Percentiles rank a stretch among this genome's conserved stretches.
phyloP scores from a whole-genome alignment of 2,329 filamentous ascomycete genomes.

The Aaosphaeria pasadenensis region DNA sequence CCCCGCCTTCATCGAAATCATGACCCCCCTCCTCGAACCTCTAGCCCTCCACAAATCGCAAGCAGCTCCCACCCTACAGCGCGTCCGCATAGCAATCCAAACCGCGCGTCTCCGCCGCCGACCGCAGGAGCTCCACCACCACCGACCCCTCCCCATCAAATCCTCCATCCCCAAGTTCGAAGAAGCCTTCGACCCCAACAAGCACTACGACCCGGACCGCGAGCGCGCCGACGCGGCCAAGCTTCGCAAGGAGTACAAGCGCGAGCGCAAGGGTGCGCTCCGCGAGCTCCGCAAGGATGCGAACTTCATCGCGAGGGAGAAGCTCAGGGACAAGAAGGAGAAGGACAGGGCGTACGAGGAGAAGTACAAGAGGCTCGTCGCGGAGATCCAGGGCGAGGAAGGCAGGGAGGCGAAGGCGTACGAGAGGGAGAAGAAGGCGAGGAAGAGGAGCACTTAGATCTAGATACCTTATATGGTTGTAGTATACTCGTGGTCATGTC shows the following conservation, averaged over 20 bases:
- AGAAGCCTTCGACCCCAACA: conserved; percentile 88
- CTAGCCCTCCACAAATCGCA: conserved; percentile 26
- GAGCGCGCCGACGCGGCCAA: conserved; percentile 83
- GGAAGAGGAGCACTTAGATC: conserved; percentile 49
- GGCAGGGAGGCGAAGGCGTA: conserved; percentile 83
- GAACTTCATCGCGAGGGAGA: conserved; percentile 88
- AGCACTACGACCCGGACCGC: conserved; percentile 94
- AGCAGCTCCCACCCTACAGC: conserved; percentile 52
- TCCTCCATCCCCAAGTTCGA: conserved; percentile 91
- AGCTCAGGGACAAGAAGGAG: conserved; percentile 87
- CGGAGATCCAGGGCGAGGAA: conserved; percentile 94
- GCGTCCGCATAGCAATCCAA: conserved; percentile 60
- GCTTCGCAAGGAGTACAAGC: conserved; percentile 86
- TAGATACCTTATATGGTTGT: neutral
- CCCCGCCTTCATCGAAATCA: conserved; percentile 74
- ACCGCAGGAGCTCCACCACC: conserved; percentile 83
- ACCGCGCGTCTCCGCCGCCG: conserved; percentile 66
- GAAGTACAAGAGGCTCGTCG: conserved; percentile 88
- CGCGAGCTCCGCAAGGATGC: conserved; percentile 93
- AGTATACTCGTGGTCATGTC: too few species aligned
- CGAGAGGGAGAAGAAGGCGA: conserved; percentile 76
- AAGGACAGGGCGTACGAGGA: conserved; percentile 91
- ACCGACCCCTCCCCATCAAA: conserved; percentile 84
- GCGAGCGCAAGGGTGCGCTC: conserved; percentile 91
- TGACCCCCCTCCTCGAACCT: conserved; percentile 55